These are phyloP conservation scores for Blastocystis hominis DNA, from an alignment of 352 stramenopile genomes.

Conservation along the genomic window DNA sequence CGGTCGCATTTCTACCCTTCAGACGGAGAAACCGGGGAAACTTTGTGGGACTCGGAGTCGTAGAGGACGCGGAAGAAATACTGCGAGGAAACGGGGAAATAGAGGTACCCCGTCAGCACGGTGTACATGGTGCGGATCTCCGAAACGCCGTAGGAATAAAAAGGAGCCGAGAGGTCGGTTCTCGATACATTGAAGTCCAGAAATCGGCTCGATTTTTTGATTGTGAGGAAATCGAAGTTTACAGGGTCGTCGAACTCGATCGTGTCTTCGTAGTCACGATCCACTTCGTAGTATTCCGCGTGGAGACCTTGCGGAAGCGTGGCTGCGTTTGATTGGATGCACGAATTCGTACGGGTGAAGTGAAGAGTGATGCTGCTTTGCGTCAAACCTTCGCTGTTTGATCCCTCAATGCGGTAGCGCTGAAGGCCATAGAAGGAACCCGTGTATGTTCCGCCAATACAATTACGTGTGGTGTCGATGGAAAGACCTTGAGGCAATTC, in stretches of 20 bases:
- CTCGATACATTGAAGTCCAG: neutral
- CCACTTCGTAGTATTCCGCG: constrained; percentile 4
- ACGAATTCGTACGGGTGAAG: neutral
- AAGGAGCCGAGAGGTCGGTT: constrained; percentile 8
- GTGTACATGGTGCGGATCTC: neutral
- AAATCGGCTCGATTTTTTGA: neutral
- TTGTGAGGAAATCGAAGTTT: neutral
- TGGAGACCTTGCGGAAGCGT: neutral
- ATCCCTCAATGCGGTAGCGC: neutral
- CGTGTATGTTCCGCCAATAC: constrained; percentile 18
- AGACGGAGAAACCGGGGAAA: neutral
- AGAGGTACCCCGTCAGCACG: constrained; percentile 1
- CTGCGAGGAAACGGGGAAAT: neutral
- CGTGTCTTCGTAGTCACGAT: neutral
- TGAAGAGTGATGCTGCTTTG: neutral
- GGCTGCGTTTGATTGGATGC: neutral
- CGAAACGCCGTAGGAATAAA: neutral
- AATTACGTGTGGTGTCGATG: constrained; percentile 1
- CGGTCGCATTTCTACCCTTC: constrained; percentile 8
- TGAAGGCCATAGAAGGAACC: neutral
- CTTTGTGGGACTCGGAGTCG: neutral
- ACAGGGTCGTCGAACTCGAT: neutral
- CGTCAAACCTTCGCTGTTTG: neutral
- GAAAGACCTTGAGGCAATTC: constrained; percentile 26
- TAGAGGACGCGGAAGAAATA: constrained; percentile 22